Base-by-base conservation (phyloP, 2,329 filamentous ascomycete genomes). In the Fusarium ramigenum region DNA sequence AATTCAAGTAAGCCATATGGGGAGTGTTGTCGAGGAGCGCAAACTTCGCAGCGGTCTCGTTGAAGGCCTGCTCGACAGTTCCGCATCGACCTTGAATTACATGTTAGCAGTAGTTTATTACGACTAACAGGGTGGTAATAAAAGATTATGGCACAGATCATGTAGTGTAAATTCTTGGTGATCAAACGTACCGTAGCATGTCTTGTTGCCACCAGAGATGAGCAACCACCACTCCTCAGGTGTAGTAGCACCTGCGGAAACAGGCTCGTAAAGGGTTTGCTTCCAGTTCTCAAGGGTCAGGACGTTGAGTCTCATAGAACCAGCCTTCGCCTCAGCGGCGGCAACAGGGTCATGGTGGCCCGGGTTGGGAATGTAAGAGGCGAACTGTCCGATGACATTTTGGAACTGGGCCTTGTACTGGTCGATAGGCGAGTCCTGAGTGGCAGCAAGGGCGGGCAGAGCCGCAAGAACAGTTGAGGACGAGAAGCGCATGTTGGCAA, bases 161-260 rank as follows among this genome's bases (percentile, higher is more conserved):
- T 42, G 23, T 65, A 18, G 19, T 36, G 37, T 43, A 30, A 42
- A 54, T 52, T 52, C 25, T 49, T 49, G 25, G 21, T 47, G 37
- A 54, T 40, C 43, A 60, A 52, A 62, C 86, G 65, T 84, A 90
- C 89, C 88, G 79, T 88, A 92, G 84, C 93, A 96, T 37, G 93
- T 94, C 84, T 91, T 92, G 86, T 95, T 95, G 75, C 92, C 87
- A 63, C 93, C 93, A 15, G 91, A 93, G 75, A 94, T 84, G 75
- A 93, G 87, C 69, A 96, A 85, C 86, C 93, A 91, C 92, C 92
- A 95, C 83, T 94, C 91, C 82, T 92, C 91, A 9, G 93, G 91
- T 70, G 86, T 87, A 16, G 88, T 88, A 70, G 88, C 87, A 34
- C 83, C 88, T 14, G 89, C 82, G 69, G 89, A 85, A 65, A 92